These are phyloP conservation scores for Basidiobolus meristosporus DNA, from an alignment of 371 early-diverging fungal genomes.

Conservation along the genomic window DNA sequence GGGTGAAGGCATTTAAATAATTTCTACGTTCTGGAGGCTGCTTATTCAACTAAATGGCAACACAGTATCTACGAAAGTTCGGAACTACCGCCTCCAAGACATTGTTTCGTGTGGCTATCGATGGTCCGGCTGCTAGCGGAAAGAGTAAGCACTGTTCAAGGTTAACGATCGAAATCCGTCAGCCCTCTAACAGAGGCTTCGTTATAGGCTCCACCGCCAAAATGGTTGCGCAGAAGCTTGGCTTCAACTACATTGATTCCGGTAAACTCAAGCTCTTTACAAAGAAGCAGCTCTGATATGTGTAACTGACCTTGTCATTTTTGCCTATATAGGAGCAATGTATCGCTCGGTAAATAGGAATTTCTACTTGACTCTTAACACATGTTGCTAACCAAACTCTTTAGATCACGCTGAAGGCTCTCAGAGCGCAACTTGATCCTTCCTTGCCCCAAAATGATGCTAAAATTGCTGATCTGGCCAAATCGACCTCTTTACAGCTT, in stretches of 20 bases:
- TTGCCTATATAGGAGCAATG: conserved; percentile 12
- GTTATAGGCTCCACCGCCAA: conserved; percentile 57
- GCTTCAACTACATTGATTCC: conserved; percentile 68
- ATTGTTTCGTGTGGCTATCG: conserved; percentile 71
- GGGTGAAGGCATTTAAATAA: too few relatives aligned
- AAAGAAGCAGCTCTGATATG: too few relatives aligned
- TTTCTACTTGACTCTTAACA: neutral
- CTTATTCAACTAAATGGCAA: too few relatives aligned
- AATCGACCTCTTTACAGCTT: conserved; percentile 5
- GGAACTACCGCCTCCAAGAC: too few relatives aligned
- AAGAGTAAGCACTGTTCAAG: conserved; percentile 44
- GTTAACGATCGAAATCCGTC: neutral
- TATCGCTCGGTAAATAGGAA: conserved; percentile 27
- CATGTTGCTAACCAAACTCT: neutral
- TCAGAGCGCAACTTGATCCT: conserved; percentile 15
- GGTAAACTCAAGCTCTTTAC: conserved; percentile 18
- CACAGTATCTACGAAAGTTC: too few relatives aligned
- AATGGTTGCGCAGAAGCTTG: conserved; percentile 43
- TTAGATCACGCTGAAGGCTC: conserved; percentile 32
- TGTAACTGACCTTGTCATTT: neutral
- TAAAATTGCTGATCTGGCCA: conserved; percentile 9
- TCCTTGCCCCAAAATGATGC: conserved; percentile 3
- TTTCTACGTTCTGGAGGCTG: too few relatives aligned
- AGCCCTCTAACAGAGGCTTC: too few relatives aligned
- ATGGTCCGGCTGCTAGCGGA: conserved; percentile 86